Percentiles rank a stretch among this genome's conserved stretches.
Evolutionary conservation across 805 yeast genomes (phyloP).

Genomic region (Candida succiphila): DNA sequence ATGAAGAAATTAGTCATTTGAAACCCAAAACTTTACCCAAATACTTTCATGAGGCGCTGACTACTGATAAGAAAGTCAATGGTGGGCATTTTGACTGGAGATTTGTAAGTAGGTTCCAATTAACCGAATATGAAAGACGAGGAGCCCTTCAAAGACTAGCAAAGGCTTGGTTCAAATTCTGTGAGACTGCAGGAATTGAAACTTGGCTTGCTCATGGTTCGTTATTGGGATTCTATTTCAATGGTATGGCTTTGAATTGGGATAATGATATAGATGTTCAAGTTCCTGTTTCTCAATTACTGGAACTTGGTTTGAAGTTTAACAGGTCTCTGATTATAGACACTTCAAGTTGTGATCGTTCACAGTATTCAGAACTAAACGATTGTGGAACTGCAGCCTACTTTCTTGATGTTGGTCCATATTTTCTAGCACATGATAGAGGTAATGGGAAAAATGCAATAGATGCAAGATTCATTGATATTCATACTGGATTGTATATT

Average conservation of each 20-base stretch:
- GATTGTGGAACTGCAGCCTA: constrained; percentile 20
- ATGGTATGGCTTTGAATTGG: constrained; percentile 50
- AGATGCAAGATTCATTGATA: constrained; percentile 46
- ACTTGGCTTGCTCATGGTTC: constrained; percentile 63
- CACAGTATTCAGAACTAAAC: neutral
- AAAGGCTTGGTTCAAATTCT: constrained; percentile 45
- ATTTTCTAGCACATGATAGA: constrained; percentile 24
- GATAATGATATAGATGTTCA: constrained; percentile 58
- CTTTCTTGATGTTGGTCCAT: constrained; percentile 24
- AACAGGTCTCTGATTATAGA: constrained; percentile 44
- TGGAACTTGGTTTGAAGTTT: constrained; percentile 31
- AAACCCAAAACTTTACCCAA: no score
- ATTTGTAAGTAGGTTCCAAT: constrained; percentile 23
- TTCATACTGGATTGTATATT: constrained; percentile 35
- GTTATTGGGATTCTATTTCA: constrained; percentile 52
- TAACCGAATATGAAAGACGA: constrained; percentile 12
- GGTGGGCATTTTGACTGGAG: constrained; percentile 39
- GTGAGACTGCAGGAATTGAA: constrained; percentile 29
- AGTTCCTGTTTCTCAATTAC: constrained; percentile 36
- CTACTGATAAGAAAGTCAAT: constrained; percentile 17
- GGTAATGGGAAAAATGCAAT: constrained; percentile 41
- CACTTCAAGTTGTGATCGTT: constrained; percentile 4
- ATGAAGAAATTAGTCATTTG: no score
- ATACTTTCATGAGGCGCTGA: constrained; percentile 32
- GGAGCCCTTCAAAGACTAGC: constrained; percentile 34